Percentiles rank a stretch among this genome's conserved stretches.
These are phyloP conservation scores for Diospyros kaki DNA, from an alignment of 148 eudicot genomes.

Conservation along the genomic window DNA sequence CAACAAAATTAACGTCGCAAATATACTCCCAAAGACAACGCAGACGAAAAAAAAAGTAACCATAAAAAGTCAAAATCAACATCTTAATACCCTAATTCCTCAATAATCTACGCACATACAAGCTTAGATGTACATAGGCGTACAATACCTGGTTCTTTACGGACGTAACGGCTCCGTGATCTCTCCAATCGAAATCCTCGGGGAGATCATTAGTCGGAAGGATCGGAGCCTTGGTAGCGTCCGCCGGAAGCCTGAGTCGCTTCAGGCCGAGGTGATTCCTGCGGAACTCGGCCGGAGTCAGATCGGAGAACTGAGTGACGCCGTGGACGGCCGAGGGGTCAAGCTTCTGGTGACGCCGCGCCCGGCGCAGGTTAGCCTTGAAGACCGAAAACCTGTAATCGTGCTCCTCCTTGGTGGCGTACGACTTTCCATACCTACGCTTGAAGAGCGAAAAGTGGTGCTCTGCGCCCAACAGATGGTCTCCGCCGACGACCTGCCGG, in stretches of 20 bases:
- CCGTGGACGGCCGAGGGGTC: constrained; percentile 63
- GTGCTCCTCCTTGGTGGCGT: constrained; percentile 52
- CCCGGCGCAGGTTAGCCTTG: constrained; percentile 49
- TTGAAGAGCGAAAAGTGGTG: constrained; percentile 66
- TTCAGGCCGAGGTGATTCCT: constrained; percentile 35
- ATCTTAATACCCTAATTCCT: neutral
- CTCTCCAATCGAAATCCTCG: constrained; percentile 54
- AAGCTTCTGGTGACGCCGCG: constrained; percentile 42
- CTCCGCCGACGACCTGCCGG: constrained; percentile 35
- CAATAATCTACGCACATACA: neutral
- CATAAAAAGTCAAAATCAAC: neutral
- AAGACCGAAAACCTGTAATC: constrained; percentile 56
- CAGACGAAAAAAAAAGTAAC: neutral
- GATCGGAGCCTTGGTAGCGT: constrained; percentile 46
- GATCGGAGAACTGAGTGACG: constrained; percentile 61
- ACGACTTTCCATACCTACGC: constrained; percentile 34
- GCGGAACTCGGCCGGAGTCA: constrained; percentile 47
- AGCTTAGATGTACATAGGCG: neutral
- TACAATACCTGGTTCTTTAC: constrained; percentile 51
- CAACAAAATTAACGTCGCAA: neutral
- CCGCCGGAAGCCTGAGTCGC: constrained; percentile 37
- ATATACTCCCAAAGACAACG: neutral
- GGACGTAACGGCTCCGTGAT: constrained; percentile 56
- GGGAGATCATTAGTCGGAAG: constrained; percentile 50
- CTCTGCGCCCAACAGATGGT: constrained; percentile 15